phyloP scores from a whole-genome alignment of 2,329 filamentous ascomycete genomes.

The Aspergillus ustus region DNA sequence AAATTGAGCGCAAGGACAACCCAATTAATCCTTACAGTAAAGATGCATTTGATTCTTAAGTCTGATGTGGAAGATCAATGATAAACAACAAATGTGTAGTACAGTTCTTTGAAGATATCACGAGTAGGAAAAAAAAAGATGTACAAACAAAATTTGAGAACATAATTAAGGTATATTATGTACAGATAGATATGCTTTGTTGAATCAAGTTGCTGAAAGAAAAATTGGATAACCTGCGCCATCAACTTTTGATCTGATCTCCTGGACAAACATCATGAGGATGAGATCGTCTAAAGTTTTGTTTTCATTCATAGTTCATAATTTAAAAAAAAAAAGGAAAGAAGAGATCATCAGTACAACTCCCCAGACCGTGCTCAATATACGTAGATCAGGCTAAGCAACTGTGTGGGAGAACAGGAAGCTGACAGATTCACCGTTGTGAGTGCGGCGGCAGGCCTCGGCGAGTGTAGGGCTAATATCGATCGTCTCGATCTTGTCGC shows the following conservation, averaged over 20 bases:
- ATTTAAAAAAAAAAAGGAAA: slow-evolving; percentile 11
- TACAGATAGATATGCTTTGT: slow-evolving; percentile 15
- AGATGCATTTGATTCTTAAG: neutral
- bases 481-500: slow-evolving; percentile 83
- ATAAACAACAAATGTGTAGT: neutral
- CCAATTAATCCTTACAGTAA: neutral
- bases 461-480: slow-evolving; percentile 80
- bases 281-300: slow-evolving; percentile 1
- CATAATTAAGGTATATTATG: slow-evolving; percentile 10
- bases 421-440: slow-evolving; percentile 57
- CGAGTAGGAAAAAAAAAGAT: neutral
- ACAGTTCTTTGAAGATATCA: neutral
- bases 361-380: neutral
- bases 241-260: slow-evolving; percentile 12
- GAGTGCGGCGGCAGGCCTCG: slow-evolving; percentile 55
- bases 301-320: slow-evolving; percentile 17
- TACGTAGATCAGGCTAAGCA: slow-evolving; percentile 29
- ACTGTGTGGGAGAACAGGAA: slow-evolving; percentile 57
- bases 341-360: slow-evolving; percentile 1
- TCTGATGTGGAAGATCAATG: neutral
- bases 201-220: neutral
- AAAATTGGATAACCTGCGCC: slow-evolving; percentile 2
- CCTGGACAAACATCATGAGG: neutral
- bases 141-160: slow-evolving; percentile 2
- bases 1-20: neutral